These are phyloP conservation scores for Zoysia japonica DNA, from an alignment of 176 grass and related monocot species.

Conservation along the genomic window DNA sequence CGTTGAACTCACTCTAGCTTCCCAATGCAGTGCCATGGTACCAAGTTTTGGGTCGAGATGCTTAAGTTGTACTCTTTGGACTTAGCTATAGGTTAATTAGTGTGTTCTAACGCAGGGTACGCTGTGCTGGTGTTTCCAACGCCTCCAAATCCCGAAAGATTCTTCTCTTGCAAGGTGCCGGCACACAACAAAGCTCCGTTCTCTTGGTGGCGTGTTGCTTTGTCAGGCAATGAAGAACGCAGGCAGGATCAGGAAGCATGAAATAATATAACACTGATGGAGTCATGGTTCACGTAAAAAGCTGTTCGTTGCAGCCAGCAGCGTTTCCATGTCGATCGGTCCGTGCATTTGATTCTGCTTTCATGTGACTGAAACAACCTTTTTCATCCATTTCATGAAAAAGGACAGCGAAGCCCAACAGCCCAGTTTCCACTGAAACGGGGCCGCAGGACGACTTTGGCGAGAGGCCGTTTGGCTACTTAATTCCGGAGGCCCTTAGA, in stretches of 20 bases:
- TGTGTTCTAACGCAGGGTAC: constrained; percentile 4
- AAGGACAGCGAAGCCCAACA: too few relatives aligned
- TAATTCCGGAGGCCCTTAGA: too few relatives aligned
- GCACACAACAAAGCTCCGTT: background rate
- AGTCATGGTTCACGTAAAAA: too few relatives aligned
- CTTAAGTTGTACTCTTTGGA: constrained; percentile 22
- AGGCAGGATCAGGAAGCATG: too few relatives aligned
- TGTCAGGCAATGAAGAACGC: background rate
- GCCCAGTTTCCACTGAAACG: too few relatives aligned
- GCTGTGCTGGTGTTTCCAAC: constrained; percentile 28
- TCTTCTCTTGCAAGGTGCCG: constrained; percentile 11
- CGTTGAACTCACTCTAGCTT: constrained; percentile 31
- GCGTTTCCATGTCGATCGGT: too few relatives aligned
- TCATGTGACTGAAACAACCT: background rate
- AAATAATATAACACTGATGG: too few relatives aligned
- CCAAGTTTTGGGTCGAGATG: constrained; percentile 51
- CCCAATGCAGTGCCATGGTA: constrained; percentile 20
- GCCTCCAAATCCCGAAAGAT: constrained; percentile 47
- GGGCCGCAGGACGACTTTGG: too few relatives aligned
- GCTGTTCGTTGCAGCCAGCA: too few relatives aligned
- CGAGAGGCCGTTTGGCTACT: too few relatives aligned
- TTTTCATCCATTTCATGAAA: too few relatives aligned
- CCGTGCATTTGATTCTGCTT: too few relatives aligned
- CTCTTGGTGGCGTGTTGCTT: background rate
- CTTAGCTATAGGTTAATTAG: constrained; percentile 10